phyloP scores from a whole-genome alignment of 768 basidiomycete species.

The Pleurotus salmoneostramineus region DNA sequence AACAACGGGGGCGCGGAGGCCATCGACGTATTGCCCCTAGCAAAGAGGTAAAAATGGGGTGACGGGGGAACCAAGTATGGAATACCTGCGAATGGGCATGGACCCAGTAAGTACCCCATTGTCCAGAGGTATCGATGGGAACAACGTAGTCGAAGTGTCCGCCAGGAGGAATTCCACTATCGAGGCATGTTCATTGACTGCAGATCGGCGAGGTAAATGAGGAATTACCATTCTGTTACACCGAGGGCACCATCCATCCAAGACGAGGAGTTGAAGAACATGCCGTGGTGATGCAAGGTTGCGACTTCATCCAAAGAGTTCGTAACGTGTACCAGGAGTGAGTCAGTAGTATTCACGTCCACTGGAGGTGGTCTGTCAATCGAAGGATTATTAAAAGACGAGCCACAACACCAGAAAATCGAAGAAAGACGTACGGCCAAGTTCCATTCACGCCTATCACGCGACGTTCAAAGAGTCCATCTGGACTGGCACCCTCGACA shows the following conservation, averaged over 20 bases:
- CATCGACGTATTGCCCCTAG: constrained; percentile 89
- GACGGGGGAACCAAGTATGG: not conserved
- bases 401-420: not conserved
- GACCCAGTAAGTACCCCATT: constrained; percentile 82
- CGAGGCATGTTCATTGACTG: not conserved
- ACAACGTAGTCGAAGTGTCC: constrained; percentile 71
- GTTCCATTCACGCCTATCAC: constrained; percentile 88
- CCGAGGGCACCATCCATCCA: constrained; percentile 89
- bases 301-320: constrained; percentile 68
- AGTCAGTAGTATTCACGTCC: constrained; percentile 66
- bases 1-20: constrained; percentile 82
- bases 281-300: constrained; percentile 89
- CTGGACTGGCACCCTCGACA: constrained; percentile 75
- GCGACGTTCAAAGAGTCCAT: constrained; percentile 70
- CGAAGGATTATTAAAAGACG: constrained; percentile 2
- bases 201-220: not conserved
- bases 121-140: constrained; percentile 60
- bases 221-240: constrained; percentile 76
- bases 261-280: constrained; percentile 84
- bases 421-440: constrained; percentile 73
- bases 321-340: constrained; percentile 69
- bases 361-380: constrained; percentile 73
- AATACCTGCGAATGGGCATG: constrained; percentile 59
- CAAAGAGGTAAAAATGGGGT: not conserved
- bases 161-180: constrained; percentile 75